Evolutionary conservation across 2,329 filamentous ascomycete genomes (phyloP).

Genomic region (Nemania sp.): DNA sequence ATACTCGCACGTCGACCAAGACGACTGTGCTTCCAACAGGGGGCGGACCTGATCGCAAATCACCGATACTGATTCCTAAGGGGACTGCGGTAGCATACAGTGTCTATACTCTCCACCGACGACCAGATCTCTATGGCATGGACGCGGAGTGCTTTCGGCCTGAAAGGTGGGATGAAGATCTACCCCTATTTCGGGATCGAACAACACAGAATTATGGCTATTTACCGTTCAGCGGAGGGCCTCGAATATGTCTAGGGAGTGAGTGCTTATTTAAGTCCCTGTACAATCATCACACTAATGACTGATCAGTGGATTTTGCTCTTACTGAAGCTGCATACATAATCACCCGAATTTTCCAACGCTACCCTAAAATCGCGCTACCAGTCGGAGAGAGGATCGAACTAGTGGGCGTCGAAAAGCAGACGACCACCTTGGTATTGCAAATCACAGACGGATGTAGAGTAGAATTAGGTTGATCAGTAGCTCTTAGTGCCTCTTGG

Average conservation of each 20-base stretch:
- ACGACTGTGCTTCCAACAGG: slow-evolving; percentile 33
- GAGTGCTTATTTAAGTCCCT: background rate
- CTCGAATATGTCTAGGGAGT: slow-evolving; percentile 34
- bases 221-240: slow-evolving; percentile 34
- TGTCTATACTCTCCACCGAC: slow-evolving; percentile 49
- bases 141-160: slow-evolving; percentile 50
- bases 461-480: slow-evolving; percentile 24
- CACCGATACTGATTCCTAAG: slow-evolving; percentile 35
- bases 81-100: slow-evolving; percentile 47
- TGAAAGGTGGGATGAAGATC: slow-evolving; percentile 46
- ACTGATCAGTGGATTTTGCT: slow-evolving; percentile 32
- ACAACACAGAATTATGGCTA: slow-evolving; percentile 31
- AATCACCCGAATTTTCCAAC: slow-evolving; percentile 30
- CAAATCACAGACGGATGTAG: slow-evolving; percentile 31
- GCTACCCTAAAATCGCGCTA: slow-evolving; percentile 28
- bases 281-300: background rate
- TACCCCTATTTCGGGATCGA: slow-evolving; percentile 26
- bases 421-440: slow-evolving; percentile 29
- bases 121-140: slow-evolving; percentile 43
- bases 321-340: slow-evolving; percentile 33
- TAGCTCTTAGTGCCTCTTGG: background rate
- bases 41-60: slow-evolving; percentile 31
- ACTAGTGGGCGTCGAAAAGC: slow-evolving; percentile 29
- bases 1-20: slow-evolving; percentile 27
- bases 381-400: slow-evolving; percentile 29